Evolutionary conservation across 2,329 filamentous ascomycete species (phyloP), one percentile per base, ranked within the genome.

Genomic region (Colletotrichum phormii): DNA sequence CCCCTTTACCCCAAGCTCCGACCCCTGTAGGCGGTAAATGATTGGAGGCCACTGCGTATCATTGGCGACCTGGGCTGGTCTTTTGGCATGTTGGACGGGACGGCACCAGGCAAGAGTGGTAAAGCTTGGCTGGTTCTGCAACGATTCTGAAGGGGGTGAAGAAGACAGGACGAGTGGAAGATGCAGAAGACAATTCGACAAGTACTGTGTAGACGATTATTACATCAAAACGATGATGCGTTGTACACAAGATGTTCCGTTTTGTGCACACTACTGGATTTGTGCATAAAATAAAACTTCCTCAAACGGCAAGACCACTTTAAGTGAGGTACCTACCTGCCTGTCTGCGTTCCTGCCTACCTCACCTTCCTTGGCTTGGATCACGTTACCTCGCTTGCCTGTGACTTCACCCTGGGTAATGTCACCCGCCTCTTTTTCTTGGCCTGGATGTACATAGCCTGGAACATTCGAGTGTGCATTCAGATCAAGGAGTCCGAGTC

Each of bases 1-100:
- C 49, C 29, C 29, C 37, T 62, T 46, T 55, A 57, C 59, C 54
- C 63, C 62, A 37, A 58, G 58, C 58, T 67, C 31, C 18, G 18
- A 63, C 37, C 58, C 58, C 57, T 57, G 37, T n/a, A 54, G 11
- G 55, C 22, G 57, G 15, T 42, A 33, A 37, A 42, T 63, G 64
- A 53, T 63, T 59, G 64, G 31, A 13, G 58, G 26, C 7, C 35
- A 49, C 29, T 35, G 29, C 22, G 22, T 54, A 26, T 42, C 59
- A 29, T 37, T 31, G 35, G 22, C 24, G 13, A 46, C 49, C 59
- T 46, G n/a, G 35, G 22, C 35, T n/a, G 59, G 8, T 35, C 22
- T 42, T 58, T 57, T 49, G 42, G 42, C 18, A 49, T 11, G 18
- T 49, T 49, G 42, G 37, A 49, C 51, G 51, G 42, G 37, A 49